These are phyloP conservation scores for Endoconidiophora laricicola DNA, from an alignment of 2,329 filamentous ascomycete genomes.

Conservation along the genomic window DNA sequence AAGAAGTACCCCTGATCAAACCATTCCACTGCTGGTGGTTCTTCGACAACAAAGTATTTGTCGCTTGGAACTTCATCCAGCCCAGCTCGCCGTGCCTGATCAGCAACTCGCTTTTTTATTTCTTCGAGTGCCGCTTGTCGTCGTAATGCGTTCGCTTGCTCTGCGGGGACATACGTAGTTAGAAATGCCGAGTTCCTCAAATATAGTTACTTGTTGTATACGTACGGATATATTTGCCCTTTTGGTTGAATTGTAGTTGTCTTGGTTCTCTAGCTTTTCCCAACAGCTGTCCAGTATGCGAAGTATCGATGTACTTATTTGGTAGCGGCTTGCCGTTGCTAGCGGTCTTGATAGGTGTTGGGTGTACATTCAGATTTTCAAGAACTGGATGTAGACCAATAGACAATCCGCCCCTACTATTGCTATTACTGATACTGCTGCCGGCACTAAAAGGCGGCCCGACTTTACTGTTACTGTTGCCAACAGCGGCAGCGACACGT, in stretches of 20 bases:
- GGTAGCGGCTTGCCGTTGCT: slow-evolving; percentile 15
- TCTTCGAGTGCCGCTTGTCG: slow-evolving; percentile 78
- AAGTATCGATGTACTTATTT: slow-evolving; percentile 75
- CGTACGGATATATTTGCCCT: slow-evolving; percentile 76
- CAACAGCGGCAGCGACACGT: slow-evolving; percentile 60
- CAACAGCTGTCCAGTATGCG: slow-evolving; percentile 40
- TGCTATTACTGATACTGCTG: too few species aligned
- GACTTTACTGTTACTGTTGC: slow-evolving; percentile 26
- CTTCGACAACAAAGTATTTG: slow-evolving; percentile 71
- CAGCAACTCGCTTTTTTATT: slow-evolving; percentile 87
- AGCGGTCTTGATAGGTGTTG: slow-evolving; percentile 15
- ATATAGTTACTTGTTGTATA: not conserved
- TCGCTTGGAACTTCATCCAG: slow-evolving; percentile 81
- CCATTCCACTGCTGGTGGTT: slow-evolving; percentile 84
- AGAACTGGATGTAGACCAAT: slow-evolving; percentile 66
- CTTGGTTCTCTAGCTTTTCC: slow-evolving; percentile 52
- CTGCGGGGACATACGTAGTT: not conserved
- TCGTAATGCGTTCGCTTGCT: slow-evolving; percentile 77
- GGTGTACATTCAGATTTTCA: slow-evolving; percentile 35
- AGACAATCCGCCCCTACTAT: slow-evolving; percentile 43
- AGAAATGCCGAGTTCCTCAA: not conserved
- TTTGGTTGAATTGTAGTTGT: slow-evolving; percentile 77
- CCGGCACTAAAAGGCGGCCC: too few species aligned
- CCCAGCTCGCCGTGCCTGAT: slow-evolving; percentile 72
- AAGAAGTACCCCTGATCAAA: slow-evolving; percentile 82